phyloP scores from a whole-genome alignment of 1,139 yeast genomes.

The Zygosaccharomyces sapae region DNA sequence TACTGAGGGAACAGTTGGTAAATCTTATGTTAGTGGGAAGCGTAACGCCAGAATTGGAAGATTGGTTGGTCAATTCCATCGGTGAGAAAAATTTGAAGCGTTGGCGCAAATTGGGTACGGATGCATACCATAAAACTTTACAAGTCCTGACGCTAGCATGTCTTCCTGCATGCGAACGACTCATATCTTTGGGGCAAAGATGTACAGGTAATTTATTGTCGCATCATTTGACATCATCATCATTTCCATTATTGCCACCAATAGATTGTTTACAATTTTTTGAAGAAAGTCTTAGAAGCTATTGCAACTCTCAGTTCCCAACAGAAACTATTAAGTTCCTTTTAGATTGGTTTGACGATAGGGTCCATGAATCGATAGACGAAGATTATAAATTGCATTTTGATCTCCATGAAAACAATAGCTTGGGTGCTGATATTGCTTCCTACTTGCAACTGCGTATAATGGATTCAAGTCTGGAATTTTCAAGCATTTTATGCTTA shows the following conservation, averaged over 20 bases:
- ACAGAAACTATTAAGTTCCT: slow-evolving; percentile 15
- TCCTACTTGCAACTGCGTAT: slow-evolving; percentile 12
- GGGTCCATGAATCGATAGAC: slow-evolving; percentile 19
- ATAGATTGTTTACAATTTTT: slow-evolving; percentile 7
- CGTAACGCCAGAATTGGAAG: slow-evolving; percentile 35
- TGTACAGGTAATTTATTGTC: slow-evolving; percentile 39
- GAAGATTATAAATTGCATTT: slow-evolving; percentile 23
- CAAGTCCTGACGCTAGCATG: slow-evolving; percentile 34
- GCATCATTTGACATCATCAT: slow-evolving; percentile 4
- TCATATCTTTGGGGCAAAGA: slow-evolving; percentile 48
- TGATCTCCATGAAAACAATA: slow-evolving; percentile 9
- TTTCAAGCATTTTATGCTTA: not conserved
- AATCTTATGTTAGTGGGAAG: slow-evolving; percentile 22
- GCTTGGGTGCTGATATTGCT: slow-evolving; percentile 12
- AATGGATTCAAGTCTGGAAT: slow-evolving; percentile 3
- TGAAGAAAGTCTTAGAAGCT: slow-evolving; percentile 8
- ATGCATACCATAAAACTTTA: slow-evolving; percentile 22
- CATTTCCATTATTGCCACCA: slow-evolving; percentile 1
- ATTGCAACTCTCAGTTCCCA: slow-evolving; percentile 12
- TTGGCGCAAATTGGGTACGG: slow-evolving; percentile 49
- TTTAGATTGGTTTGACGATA: slow-evolving; percentile 27
- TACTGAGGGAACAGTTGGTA: slow-evolving; percentile 16
- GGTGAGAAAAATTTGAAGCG: slow-evolving; percentile 67
- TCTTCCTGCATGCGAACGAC: slow-evolving; percentile 56
- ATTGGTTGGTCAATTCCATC: slow-evolving; percentile 49